phyloP scores from a whole-genome alignment of 2,329 filamentous ascomycete species.

The Phialophora chinensis region DNA sequence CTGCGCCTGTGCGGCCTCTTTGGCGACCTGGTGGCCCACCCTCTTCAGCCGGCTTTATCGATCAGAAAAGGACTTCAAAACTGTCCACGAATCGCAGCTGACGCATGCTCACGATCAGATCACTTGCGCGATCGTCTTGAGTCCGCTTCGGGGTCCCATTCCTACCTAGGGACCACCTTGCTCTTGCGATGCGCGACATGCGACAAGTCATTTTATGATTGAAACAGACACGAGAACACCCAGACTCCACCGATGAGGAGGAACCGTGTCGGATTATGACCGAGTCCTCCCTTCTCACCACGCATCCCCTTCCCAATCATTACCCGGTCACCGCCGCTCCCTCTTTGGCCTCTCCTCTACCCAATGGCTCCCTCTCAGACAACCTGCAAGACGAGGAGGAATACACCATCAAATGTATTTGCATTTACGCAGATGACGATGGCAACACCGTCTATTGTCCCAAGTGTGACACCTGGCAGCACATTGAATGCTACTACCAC shows the following conservation, averaged over 20 bases:
- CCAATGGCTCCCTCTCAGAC: constrained; percentile 52
- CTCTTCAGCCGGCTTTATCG: constrained; percentile 6
- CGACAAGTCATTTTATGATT: constrained; percentile 32
- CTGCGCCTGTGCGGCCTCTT: constrained; percentile 26
- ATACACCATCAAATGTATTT: constrained; percentile 98
- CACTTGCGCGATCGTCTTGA: constrained; percentile 15
- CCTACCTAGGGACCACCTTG: constrained; percentile 14
- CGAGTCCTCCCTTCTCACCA: constrained; percentile 58
- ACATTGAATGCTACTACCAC: constrained; percentile 96
- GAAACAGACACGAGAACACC: constrained; percentile 17
- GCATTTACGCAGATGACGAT: constrained; percentile 90
- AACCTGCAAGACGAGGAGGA: constrained; percentile 53
- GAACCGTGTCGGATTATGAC: constrained; percentile 61
- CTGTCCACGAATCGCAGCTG: background rate
- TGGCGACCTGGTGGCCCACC: constrained; percentile 19
- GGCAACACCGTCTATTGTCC: constrained; percentile 98
- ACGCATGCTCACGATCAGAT: background rate
- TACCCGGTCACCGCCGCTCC: constrained; percentile 52
- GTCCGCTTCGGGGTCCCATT: constrained; percentile 6
- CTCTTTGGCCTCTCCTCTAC: constrained; percentile 48
- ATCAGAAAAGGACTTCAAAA: constrained; percentile 16
- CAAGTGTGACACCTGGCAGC: constrained; percentile 95
- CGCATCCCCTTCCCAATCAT: constrained; percentile 55
- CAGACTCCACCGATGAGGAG: constrained; percentile 48
- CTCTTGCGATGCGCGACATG: constrained; percentile 35